Percentiles rank a stretch among this genome's conserved stretches.
These are phyloP conservation scores for Remersonia thermophila DNA, from an alignment of 2,329 filamentous ascomycete genomes.

Conservation along the genomic window DNA sequence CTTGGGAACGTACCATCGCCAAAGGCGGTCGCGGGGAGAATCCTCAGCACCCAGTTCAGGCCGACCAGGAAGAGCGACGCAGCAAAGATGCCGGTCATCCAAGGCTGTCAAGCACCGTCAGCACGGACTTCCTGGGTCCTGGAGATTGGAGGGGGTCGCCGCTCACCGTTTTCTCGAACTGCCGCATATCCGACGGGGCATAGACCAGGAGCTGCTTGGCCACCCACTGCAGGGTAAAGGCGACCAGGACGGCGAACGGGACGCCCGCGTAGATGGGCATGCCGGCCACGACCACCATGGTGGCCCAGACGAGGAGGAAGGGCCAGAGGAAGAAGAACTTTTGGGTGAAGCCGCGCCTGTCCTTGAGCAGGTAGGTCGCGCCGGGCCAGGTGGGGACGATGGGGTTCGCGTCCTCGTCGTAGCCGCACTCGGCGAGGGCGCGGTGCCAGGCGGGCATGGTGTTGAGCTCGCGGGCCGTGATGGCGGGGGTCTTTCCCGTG, in stretches of 20 bases:
- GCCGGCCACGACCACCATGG: conserved; percentile 59
- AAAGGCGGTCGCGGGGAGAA: conserved; percentile 43
- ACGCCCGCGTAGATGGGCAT: conserved; percentile 64
- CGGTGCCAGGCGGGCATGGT: conserved; percentile 70
- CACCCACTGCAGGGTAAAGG: conserved; percentile 62
- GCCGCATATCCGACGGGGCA: conserved; percentile 77
- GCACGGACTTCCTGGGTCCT: conserved; percentile 9
- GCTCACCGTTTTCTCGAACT: conserved; percentile 75
- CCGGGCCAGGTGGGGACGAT: conserved; percentile 59
- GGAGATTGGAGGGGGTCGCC: neutral
- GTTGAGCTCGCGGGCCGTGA: conserved; percentile 83
- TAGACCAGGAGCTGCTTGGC: conserved; percentile 68
- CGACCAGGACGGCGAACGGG: conserved; percentile 54
- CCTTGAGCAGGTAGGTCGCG: conserved; percentile 60
- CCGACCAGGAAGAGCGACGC: conserved; percentile 73
- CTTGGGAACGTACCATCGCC: conserved; percentile 37
- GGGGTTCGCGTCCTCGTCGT: conserved; percentile 63
- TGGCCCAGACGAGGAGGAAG: conserved; percentile 59
- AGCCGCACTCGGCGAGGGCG: conserved; percentile 74
- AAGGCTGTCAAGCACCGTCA: conserved; percentile 46
- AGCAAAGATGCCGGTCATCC: conserved; percentile 86
- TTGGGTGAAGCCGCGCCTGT: conserved; percentile 64
- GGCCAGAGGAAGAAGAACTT: conserved; percentile 88
- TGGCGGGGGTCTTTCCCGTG: conserved; percentile 79
- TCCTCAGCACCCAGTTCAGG: conserved; percentile 58